These are phyloP conservation scores for Silene conica DNA, from an alignment of 148 eudicot genomes.

Conservation along the genomic window DNA sequence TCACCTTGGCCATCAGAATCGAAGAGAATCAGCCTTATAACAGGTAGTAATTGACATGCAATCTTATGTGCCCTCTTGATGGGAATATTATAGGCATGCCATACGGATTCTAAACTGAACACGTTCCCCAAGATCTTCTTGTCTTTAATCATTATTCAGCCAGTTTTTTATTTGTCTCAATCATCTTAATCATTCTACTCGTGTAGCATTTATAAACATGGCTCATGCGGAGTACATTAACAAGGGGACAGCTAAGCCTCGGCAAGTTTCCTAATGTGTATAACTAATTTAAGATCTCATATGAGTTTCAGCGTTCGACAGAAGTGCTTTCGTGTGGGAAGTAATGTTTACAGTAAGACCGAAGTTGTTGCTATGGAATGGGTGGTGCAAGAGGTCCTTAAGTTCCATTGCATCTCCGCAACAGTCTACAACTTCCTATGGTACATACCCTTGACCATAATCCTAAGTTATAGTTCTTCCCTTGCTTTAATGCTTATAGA, in stretches of 20 bases:
- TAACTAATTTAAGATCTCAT: slow-evolving; percentile 6
- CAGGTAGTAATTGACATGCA: slow-evolving; percentile 38
- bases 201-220: background rate
- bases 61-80: too few species aligned
- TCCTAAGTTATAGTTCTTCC: background rate
- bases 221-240: background rate
- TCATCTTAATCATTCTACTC: background rate
- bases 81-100: too few species aligned
- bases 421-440: slow-evolving; percentile 85
- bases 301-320: slow-evolving; percentile 52
- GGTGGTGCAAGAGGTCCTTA: slow-evolving; percentile 85
- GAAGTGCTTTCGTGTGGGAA: slow-evolving; percentile 50
- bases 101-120: too few species aligned
- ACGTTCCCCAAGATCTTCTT: too few species aligned
- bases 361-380: slow-evolving; percentile 99
- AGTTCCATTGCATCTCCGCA: slow-evolving; percentile 74
- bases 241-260: background rate
- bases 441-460: slow-evolving; percentile 29
- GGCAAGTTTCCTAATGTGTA: background rate
- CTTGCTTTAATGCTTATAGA: background rate
- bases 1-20: slow-evolving; percentile 82
- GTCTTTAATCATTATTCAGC: background rate
- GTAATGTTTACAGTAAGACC: slow-evolving; percentile 50
- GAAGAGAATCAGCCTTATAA: slow-evolving; percentile 95
- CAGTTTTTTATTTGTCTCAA: background rate